Evolutionary conservation across 75 land plant species (phyloP).

Genomic region (Isoetes taiwanensis): DNA sequence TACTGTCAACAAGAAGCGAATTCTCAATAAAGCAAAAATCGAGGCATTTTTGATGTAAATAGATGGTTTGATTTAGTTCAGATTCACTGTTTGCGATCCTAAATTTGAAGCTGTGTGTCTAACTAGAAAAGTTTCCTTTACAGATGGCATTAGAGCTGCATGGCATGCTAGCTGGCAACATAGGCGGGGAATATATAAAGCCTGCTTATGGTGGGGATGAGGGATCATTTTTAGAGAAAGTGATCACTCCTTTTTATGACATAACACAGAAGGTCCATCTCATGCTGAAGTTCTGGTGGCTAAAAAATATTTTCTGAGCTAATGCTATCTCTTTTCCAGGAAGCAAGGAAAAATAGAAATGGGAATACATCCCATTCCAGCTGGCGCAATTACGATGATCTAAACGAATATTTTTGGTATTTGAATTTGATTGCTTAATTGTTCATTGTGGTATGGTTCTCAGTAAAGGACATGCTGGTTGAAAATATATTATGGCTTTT

Average conservation of each 20-base stretch:
- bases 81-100: no score
- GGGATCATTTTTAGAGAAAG: not conserved
- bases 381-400: conserved; percentile 7
- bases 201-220: conserved; percentile 9
- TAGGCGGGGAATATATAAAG: not conserved
- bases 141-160: conserved; percentile 8
- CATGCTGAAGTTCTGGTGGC: no score
- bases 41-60: no score
- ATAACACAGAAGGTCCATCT: not conserved
- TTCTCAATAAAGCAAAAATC: no score
- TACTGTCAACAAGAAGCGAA: no score
- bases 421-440: no score
- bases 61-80: no score
- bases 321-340: not conserved
- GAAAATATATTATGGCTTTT: not conserved
- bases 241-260: not conserved
- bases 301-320: no score
- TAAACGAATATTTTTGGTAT: conserved; percentile 7
- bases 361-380: not conserved
- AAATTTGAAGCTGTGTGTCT: no score
- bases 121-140: no score
- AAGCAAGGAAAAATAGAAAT: not conserved
- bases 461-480: not conserved
- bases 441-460: no score
- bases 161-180: conserved; percentile 5